A percentile compares a stretch with the other conserved stretches of the same genome.
Evolutionary conservation across 2,329 filamentous ascomycete species (phyloP).

Genomic region (Fusarium beomiforme): DNA sequence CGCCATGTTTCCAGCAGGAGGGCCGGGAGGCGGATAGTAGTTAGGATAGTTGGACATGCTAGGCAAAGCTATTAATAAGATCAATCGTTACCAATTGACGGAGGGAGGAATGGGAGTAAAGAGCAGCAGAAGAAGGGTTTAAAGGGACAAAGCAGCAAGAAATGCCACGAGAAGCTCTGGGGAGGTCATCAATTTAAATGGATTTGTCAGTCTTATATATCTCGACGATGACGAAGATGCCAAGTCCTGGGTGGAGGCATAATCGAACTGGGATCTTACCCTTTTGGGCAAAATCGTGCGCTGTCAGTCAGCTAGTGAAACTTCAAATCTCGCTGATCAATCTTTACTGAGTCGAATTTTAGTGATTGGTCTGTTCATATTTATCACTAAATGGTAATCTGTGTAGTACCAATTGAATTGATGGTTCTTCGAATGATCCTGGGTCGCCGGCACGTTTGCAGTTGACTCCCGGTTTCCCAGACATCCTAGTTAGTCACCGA

Average conservation of each 20-base stretch:
- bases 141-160: no score
- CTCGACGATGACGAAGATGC: no score
- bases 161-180: not conserved
- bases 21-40: not conserved
- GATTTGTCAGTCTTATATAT: accelerated
- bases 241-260: not conserved
- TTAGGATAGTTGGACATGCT: not conserved
- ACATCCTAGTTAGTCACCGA: no score
- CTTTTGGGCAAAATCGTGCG: not conserved
- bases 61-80: not conserved
- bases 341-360: not conserved
- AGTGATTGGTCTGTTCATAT: not conserved
- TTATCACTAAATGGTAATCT: no score
- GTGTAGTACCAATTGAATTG: no score
- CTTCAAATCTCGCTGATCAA: not conserved
- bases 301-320: not conserved
- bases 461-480: no score
- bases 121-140: accelerated
- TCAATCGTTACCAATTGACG: not conserved
- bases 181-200: not conserved
- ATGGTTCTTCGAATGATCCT: no score
- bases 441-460: no score
- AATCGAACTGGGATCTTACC: not conserved
- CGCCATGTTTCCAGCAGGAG: not conserved
- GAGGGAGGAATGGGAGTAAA: not conserved